Base-by-base conservation (phyloP, 1,284 basidiomycete genomes). In the Ustilago shanxiensis region DNA sequence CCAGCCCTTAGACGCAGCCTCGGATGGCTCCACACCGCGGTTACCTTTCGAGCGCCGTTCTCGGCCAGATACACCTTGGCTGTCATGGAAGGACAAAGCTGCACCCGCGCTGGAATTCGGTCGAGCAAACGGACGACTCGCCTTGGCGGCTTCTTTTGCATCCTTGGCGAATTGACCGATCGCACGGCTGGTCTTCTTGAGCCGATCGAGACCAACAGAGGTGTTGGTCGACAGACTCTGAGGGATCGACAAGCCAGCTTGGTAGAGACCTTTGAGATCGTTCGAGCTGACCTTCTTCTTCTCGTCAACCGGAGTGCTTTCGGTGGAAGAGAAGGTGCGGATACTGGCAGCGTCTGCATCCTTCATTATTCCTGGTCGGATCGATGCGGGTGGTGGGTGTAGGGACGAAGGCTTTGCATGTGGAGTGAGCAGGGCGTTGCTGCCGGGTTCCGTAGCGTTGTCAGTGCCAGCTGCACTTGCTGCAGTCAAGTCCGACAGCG, bases 1-100 rank as follows among this genome's bases (percentile, higher is more conserved):
- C 75, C 75, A 77, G n/a, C 75, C 75, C 16, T 68, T 73, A 9
- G 57, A 58, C 3, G 66, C 71, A 26, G 75, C 75, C 60, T 73
- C 75, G 18, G 66, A 67, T 0, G 75, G 75, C 54, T 77, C 71
- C 26, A 77, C 58, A 11, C 75, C 71, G 3, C 64, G 53, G 26
- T 66, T 63, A 52, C 71, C 75, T 57, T 68, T 77, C 31, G 64
- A 67, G 24, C 41, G 41, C 9, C 63, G 50, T 41, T 60, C 53
- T 24, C 61, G 66, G 20, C 63, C 60, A 8, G 57, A 44, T 3
- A 63, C 66, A 10, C 57, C 63, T 31, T 68, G 51, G 35, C 59
- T 60, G 57, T 66, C 60, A 14, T 53, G 44, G 33, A 33, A 31
- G 22, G 58, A 28, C n/a, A 33, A 14, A 6, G 52, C 57, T 10